Evolutionary conservation across 106 monocot species (phyloP).

Genomic region (Alisma plantagoaquatica): DNA sequence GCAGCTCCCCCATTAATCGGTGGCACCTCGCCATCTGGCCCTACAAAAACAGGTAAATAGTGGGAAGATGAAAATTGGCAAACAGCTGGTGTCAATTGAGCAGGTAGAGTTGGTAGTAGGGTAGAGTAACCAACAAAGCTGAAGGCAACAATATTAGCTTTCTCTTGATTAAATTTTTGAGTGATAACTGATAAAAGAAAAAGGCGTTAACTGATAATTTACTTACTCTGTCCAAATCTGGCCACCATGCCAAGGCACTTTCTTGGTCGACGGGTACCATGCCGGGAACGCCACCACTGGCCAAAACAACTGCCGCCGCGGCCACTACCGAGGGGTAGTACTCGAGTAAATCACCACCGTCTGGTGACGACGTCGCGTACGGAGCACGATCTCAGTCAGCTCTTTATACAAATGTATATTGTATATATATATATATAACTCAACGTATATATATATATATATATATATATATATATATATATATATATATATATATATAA

Average conservation of each 20-base stretch:
- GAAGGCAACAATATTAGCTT: not conserved
- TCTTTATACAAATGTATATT: no score
- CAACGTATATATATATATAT: not conserved
- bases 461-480: not conserved
- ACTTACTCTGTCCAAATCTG: not conserved
- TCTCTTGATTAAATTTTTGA: not conserved
- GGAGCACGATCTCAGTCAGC: not conserved
- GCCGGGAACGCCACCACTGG: no score
- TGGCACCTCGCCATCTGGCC: not conserved
- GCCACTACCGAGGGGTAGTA: conserved; percentile 1
- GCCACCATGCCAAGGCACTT: not conserved
- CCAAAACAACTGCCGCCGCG: conserved; percentile 4
- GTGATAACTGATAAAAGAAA: not conserved
- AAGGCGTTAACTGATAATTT: not conserved
- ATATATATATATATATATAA: not conserved
- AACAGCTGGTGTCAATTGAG: not conserved
- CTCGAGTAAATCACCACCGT: not conserved
- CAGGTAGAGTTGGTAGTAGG: not conserved
- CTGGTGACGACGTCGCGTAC: not conserved
- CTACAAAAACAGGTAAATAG: not conserved
- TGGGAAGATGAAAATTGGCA: not conserved
- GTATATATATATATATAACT: no score
- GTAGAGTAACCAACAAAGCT: not conserved
- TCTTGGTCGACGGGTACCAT: not conserved
- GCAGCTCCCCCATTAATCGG: not conserved